phyloP scores from a whole-genome alignment of 2,329 filamentous ascomycete species.

The Nemania diffusa region DNA sequence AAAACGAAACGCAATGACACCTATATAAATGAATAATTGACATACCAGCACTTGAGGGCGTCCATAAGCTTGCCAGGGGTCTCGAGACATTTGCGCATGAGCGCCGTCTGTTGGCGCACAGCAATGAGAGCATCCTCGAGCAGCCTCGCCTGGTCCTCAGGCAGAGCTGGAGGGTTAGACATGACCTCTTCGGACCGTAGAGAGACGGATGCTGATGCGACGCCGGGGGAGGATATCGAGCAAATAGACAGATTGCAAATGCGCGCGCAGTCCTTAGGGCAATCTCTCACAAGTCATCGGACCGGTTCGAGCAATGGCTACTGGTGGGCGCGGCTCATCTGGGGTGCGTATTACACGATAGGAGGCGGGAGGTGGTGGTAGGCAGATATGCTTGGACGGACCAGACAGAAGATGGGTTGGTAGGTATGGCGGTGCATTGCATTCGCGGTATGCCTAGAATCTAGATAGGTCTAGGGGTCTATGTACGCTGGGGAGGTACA shows the following conservation, averaged over 20 bases:
- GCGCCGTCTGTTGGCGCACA: conserved; percentile 93
- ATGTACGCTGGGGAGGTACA: too few relatives aligned
- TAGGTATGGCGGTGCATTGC: not conserved
- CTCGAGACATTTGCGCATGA: conserved; percentile 98
- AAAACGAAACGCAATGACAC: conserved; percentile 1
- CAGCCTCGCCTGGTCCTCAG: conserved; percentile 88
- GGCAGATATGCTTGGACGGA: too few relatives aligned
- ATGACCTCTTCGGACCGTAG: conserved; percentile 40
- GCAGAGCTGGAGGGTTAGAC: conserved; percentile 67
- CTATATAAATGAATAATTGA: conserved; percentile 36
- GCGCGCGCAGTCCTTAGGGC: conserved; percentile 28
- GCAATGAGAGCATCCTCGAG: conserved; percentile 97
- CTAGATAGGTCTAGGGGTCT: not conserved
- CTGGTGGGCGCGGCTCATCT: not conserved
- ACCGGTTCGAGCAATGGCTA: conserved; percentile 8
- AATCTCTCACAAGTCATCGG: conserved; percentile 29
- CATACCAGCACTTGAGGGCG: conserved; percentile 98
- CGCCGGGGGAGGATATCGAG: conserved; percentile 3
- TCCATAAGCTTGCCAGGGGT: conserved; percentile 99
- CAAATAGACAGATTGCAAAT: conserved; percentile 14
- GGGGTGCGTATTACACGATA: not conserved
- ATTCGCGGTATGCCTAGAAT: not conserved
- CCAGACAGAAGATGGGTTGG: not conserved
- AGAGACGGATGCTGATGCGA: conserved; percentile 12
- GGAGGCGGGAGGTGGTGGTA: not conserved